Evolutionary conservation across 768 basidiomycete genomes (phyloP).

Genomic region (Strobilomyces dryophilus): DNA sequence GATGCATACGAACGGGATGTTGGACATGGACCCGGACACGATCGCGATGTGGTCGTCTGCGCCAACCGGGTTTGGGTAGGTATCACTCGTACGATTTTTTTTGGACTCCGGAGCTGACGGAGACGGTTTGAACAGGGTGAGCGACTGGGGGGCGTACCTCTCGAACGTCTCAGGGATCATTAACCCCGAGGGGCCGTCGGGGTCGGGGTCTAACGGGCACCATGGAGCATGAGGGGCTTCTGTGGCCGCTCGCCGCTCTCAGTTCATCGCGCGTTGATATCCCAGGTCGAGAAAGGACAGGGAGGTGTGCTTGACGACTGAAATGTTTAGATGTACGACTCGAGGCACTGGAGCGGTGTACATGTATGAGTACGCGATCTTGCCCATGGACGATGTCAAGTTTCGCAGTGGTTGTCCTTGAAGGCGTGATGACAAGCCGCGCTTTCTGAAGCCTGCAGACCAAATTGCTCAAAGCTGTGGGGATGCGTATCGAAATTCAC

Average conservation of each 20-base stretch:
- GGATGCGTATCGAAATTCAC: no score
- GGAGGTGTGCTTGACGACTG: no score
- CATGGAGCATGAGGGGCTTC: neutral
- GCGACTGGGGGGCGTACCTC: constrained; percentile 39
- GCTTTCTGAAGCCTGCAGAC: no score
- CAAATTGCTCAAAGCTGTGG: no score
- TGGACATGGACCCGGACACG: constrained; percentile 42
- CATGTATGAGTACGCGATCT: no score
- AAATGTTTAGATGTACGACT: no score
- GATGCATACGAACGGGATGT: constrained; percentile 2
- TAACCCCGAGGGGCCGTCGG: constrained; percentile 10
- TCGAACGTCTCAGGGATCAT: constrained; percentile 28
- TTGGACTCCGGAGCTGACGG: neutral
- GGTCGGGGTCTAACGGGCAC: neutral
- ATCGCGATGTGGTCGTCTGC: constrained; percentile 63
- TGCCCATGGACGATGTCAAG: no score
- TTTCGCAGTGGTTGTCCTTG: no score
- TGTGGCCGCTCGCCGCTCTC: neutral
- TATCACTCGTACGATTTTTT: constrained; percentile 1
- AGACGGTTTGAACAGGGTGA: constrained; percentile 26
- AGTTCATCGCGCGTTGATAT: neutral
- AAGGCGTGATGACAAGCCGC: no score
- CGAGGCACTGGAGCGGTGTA: no score
- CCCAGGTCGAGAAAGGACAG: no score
- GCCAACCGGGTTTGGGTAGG: constrained; percentile 58